Percentiles rank a stretch among this genome's conserved stretches.
Evolutionary conservation across 2,329 filamentous ascomycete species (phyloP).

Genomic region (Sarocladiaceae sp.): DNA sequence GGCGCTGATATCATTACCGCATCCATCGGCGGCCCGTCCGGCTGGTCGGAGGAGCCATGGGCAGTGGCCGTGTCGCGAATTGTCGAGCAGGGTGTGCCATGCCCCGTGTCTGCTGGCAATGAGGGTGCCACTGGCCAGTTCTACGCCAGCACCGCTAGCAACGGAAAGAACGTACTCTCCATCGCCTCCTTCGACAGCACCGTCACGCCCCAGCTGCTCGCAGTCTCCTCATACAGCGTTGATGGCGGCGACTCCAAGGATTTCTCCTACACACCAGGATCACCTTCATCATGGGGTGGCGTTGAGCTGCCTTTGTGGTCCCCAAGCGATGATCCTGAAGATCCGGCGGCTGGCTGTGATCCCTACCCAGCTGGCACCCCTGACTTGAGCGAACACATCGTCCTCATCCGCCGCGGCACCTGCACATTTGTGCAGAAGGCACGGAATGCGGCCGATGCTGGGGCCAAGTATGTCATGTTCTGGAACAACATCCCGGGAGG

Average conservation of each 20-base stretch:
- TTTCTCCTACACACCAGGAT: constrained; percentile 39
- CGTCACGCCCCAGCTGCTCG: constrained; percentile 35
- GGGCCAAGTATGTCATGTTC: constrained; percentile 54
- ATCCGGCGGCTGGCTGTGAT: constrained; percentile 44
- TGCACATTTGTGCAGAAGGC: constrained; percentile 52
- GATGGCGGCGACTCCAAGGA: constrained; percentile 23
- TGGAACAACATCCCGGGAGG: constrained; percentile 47
- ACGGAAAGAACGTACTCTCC: constrained; percentile 39
- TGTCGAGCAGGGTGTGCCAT: constrained; percentile 45
- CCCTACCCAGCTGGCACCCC: constrained; percentile 46
- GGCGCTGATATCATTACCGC: constrained; percentile 51
- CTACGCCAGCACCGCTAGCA: constrained; percentile 41
- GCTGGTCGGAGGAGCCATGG: constrained; percentile 48
- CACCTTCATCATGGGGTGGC: constrained; percentile 35
- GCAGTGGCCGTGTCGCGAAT: constrained; percentile 45
- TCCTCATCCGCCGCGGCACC: constrained; percentile 52
- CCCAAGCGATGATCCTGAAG: constrained; percentile 40
- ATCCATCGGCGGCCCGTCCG: constrained; percentile 44
- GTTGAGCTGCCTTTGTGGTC: constrained; percentile 44
- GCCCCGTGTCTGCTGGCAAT: constrained; percentile 48
- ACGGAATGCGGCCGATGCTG: constrained; percentile 43
- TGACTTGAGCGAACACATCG: constrained; percentile 50
- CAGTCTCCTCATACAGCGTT: constrained; percentile 34
- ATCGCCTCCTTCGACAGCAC: constrained; percentile 46
- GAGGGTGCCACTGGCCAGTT: constrained; percentile 39